These are phyloP conservation scores for Echinosophora koreensis DNA, from an alignment of 306 rosid genomes.

Conservation along the genomic window DNA sequence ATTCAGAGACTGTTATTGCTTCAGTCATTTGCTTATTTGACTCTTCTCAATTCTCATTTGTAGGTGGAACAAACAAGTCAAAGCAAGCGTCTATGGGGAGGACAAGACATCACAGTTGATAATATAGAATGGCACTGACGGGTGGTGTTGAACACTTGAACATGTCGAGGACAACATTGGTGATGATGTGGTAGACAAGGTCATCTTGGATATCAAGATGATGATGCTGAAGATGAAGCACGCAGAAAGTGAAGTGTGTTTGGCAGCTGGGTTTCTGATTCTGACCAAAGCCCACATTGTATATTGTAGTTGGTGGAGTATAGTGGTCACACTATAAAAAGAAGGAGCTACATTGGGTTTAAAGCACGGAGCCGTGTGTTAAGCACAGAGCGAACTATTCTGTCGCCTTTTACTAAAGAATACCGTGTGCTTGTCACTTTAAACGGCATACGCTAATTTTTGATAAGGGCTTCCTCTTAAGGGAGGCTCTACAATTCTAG, in stretches of 20 bases:
- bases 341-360: too few species aligned
- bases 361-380: constrained; percentile 39
- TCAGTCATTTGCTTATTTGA: constrained; percentile 16
- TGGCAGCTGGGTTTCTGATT: background rate
- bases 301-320: background rate
- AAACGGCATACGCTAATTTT: constrained; percentile 44
- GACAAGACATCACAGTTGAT: constrained; percentile 42
- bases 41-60: constrained; percentile 16
- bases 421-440: constrained; percentile 39
- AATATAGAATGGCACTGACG: background rate
- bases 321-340: background rate
- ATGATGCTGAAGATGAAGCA: too few species aligned
- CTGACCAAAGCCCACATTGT: background rate
- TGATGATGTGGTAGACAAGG: too few species aligned
- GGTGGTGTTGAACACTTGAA: too few species aligned
- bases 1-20: background rate
- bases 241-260: background rate
- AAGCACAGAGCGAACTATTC: constrained; percentile 66
- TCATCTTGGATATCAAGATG: too few species aligned
- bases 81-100: constrained; percentile 55
- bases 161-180: too few species aligned
- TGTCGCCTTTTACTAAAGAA: constrained; percentile 79
- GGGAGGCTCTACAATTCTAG: too few species aligned
- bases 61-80: constrained; percentile 52
- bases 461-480: too few species aligned